Conservation (phyloP, 1,284 basidiomycete genomes). For the Sutorius eximius region DNA sequence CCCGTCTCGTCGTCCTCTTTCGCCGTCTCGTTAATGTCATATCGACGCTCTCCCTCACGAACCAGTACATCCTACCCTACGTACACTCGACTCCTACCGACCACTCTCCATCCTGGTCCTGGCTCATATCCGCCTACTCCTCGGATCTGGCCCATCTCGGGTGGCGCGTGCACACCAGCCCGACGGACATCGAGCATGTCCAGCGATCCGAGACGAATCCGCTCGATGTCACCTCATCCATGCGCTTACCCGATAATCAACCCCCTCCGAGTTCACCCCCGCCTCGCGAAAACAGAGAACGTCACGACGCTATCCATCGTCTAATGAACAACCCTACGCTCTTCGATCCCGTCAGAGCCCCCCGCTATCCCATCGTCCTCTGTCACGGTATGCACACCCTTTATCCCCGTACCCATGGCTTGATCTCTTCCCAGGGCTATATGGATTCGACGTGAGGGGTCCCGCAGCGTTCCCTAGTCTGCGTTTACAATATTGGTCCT, state of each 20-base stretch:
- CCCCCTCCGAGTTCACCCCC: not conserved
- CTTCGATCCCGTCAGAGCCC: slow-evolving; percentile 73
- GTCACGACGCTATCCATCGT: slow-evolving; percentile 63
- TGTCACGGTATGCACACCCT: slow-evolving; percentile 77
- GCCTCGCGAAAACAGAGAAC: slow-evolving; percentile 22
- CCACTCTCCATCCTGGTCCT: slow-evolving; percentile 13
- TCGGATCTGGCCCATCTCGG: not conserved
- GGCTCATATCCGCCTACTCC: slow-evolving; percentile 15
- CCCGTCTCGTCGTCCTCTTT: slow-evolving; percentile 57
- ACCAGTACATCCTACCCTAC: slow-evolving; percentile 49
- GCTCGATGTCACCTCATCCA: not conserved
- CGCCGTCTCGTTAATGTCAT: slow-evolving; percentile 66
- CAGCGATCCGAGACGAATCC: not conserved
- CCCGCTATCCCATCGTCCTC: slow-evolving; percentile 88
- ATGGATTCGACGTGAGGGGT: slow-evolving; percentile 90
- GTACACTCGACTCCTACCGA: not conserved
- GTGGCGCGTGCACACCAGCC: not conserved
- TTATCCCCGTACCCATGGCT: not conserved
- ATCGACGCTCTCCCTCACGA: slow-evolving; percentile 63
- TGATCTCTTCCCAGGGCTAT: slow-evolving; percentile 63
- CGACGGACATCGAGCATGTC: not conserved
- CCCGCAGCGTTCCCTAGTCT: slow-evolving; percentile 75
- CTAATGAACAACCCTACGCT: slow-evolving; percentile 74
- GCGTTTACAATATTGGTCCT: slow-evolving; percentile 94
- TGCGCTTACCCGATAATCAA: not conserved